Percentiles rank a stretch among this genome's conserved stretches.
These are phyloP conservation scores for Ceratobasidium papillatum DNA, from an alignment of 1,284 basidiomycete species.

Conservation along the genomic window DNA sequence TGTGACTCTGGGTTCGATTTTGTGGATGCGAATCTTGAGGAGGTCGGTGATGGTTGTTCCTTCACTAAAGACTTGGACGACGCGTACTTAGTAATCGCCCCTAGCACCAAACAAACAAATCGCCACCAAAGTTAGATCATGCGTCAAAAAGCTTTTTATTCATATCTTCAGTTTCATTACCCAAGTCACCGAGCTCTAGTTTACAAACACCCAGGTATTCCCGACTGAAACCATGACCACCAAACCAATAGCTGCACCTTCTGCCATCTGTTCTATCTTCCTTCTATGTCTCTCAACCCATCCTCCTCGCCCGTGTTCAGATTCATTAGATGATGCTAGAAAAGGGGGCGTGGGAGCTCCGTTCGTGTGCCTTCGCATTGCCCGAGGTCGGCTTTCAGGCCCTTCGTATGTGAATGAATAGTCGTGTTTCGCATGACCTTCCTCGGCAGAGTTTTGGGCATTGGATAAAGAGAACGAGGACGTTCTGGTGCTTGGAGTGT, in stretches of 20 bases:
- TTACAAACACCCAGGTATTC: conserved; percentile 10
- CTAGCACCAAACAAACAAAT: too few relatives aligned
- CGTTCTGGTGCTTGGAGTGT: neutral
- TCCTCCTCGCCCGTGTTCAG: neutral
- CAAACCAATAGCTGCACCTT: neutral
- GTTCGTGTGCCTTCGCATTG: neutral
- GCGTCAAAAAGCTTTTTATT: too few relatives aligned
- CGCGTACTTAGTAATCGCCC: too few relatives aligned
- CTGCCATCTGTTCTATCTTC: neutral
- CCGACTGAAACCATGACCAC: neutral
- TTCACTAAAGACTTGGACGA: too few relatives aligned
- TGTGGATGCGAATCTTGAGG: too few relatives aligned
- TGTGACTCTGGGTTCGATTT: too few relatives aligned
- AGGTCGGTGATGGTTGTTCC: too few relatives aligned
- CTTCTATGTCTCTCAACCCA: conserved; percentile 8
- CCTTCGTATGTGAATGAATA: conserved; percentile 8
- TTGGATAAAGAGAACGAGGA: neutral
- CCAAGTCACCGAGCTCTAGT: neutral
- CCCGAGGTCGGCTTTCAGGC: neutral
- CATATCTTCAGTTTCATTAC: too few relatives aligned
- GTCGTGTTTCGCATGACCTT: neutral
- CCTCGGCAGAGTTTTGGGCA: neutral
- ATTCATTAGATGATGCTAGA: neutral
- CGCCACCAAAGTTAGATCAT: too few relatives aligned
- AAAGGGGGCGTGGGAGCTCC: neutral